Evolutionary conservation across 1,139 yeast species (phyloP).

Genomic region (Taphrina pruni): DNA sequence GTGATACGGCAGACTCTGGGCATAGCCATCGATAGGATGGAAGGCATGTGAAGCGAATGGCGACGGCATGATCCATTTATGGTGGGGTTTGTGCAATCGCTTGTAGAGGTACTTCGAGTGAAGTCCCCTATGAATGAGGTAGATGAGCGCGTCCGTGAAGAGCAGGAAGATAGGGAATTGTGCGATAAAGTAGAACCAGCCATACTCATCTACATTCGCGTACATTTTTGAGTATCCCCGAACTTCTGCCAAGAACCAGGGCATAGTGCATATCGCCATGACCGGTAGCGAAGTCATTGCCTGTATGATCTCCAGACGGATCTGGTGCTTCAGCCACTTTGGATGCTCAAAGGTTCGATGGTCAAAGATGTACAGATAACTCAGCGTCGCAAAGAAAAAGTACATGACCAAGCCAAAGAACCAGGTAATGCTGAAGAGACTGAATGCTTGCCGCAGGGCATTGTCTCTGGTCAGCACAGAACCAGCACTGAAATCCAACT

Average conservation of each 20-base stretch:
- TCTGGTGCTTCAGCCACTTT: slow-evolving; percentile 89
- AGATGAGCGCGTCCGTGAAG: slow-evolving; percentile 92
- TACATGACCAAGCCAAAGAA: slow-evolving; percentile 85
- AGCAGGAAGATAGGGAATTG: slow-evolving; percentile 81
- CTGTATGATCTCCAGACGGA: slow-evolving; percentile 76
- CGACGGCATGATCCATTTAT: slow-evolving; percentile 98
- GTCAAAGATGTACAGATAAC: slow-evolving; percentile 81
- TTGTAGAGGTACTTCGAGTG: slow-evolving; percentile 92
- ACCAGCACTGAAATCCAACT: slow-evolving; percentile 13
- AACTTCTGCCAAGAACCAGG: slow-evolving; percentile 84
- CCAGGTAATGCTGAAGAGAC: slow-evolving; percentile 74
- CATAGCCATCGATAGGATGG: slow-evolving; percentile 96
- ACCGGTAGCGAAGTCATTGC: slow-evolving; percentile 82
- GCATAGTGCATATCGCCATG: slow-evolving; percentile 85
- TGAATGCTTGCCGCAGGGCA: slow-evolving; percentile 68
- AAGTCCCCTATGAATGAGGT: slow-evolving; percentile 86
- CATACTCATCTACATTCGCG: slow-evolving; percentile 67
- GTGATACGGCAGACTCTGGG: slow-evolving; percentile 78
- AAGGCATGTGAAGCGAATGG: slow-evolving; percentile 98
- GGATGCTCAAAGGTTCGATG: slow-evolving; percentile 92
- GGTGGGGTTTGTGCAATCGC: slow-evolving; percentile 93
- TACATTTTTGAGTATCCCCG: slow-evolving; percentile 83
- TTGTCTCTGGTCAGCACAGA: slow-evolving; percentile 62
- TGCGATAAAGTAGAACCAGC: slow-evolving; percentile 66
- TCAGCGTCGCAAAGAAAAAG: slow-evolving; percentile 72